Evolutionary conservation across 2,329 filamentous ascomycete genomes (phyloP).

Genomic region (Verticillium nubilum): DNA sequence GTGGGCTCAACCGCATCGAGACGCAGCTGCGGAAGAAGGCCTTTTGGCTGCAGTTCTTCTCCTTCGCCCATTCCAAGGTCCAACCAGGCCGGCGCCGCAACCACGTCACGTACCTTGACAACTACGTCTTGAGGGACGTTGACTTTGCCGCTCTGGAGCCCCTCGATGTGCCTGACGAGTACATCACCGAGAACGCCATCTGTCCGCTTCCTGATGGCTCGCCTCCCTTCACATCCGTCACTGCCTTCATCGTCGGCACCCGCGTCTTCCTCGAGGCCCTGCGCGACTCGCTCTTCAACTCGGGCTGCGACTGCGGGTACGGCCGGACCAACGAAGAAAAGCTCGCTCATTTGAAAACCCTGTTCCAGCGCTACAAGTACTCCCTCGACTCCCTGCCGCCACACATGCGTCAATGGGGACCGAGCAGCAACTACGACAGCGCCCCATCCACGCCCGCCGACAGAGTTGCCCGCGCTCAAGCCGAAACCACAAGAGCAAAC

Average conservation of each 20-base stretch:
- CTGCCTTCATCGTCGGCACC: conserved; percentile 22
- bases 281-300: conserved; percentile 9
- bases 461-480: conserved; percentile 8
- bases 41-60: conserved; percentile 29
- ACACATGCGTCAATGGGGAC: conserved; percentile 17
- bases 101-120: conserved; percentile 21
- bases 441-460: background rate
- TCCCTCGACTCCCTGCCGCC: conserved; percentile 21
- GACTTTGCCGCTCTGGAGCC: conserved; percentile 25
- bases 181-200: conserved; percentile 17
- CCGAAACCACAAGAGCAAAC: conserved; percentile 24
- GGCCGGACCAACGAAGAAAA: conserved; percentile 9
- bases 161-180: conserved; percentile 23
- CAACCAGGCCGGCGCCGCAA: conserved; percentile 9
- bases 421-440: background rate
- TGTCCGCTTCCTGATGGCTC: conserved; percentile 1
- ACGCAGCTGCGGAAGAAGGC: conserved; percentile 28
- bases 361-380: conserved; percentile 22
- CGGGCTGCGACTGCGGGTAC: conserved; percentile 9
- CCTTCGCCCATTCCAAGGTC: conserved; percentile 14
- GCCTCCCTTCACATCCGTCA: conserved; percentile 16
- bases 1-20: conserved; percentile 24
- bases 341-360: conserved; percentile 16
- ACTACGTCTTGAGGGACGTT: conserved; percentile 19
- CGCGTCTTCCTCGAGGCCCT: conserved; percentile 18